A percentile compares a stretch with the other conserved stretches of the same genome.
Conservation (phyloP, 345 rosid species). For the Bretschneidera sinensis region DNA sequence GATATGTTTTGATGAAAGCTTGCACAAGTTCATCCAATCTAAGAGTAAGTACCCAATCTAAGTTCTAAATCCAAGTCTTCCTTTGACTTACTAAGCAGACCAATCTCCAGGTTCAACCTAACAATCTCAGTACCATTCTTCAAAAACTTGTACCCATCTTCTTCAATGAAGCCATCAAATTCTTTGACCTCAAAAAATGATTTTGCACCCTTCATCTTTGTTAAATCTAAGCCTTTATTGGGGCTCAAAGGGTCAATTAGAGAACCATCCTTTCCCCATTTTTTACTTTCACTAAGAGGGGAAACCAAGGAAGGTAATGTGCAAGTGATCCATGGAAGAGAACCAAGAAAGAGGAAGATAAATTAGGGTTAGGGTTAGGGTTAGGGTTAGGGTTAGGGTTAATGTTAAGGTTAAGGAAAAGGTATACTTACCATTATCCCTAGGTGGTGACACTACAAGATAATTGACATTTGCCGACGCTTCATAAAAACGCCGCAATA, state of each 20-base stretch:
- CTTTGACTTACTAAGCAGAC: slow-evolving; percentile 40
- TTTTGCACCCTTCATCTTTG: slow-evolving; percentile 15
- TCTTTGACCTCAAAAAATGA: slow-evolving; percentile 12
- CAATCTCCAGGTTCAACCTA: slow-evolving; percentile 68
- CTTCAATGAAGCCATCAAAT: slow-evolving; percentile 8
- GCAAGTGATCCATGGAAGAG: slow-evolving; percentile 28
- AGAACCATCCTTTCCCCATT: slow-evolving; percentile 18
- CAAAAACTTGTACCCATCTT: slow-evolving; percentile 30
- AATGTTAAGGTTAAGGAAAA: no score
- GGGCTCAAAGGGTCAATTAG: slow-evolving; percentile 27
- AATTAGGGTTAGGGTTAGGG: slow-evolving; percentile 64
- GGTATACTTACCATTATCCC: slow-evolving; percentile 38
- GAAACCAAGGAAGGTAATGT: slow-evolving; percentile 21
- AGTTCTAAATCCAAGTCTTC: slow-evolving; percentile 89
- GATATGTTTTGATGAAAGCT: no score
- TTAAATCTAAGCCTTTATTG: slow-evolving; percentile 20
- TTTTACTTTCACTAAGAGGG: slow-evolving; percentile 30
- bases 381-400: slow-evolving; percentile 40
- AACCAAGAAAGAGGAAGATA: slow-evolving; percentile 35
- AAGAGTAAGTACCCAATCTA: slow-evolving; percentile 51
- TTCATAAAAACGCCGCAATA: no score
- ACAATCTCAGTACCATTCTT: slow-evolving; percentile 38
- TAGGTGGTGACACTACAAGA: no score
- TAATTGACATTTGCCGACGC: no score
- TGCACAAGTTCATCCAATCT: no score